A percentile compares a stretch with the other conserved stretches of the same genome.
Conservation (phyloP, 2,329 filamentous ascomycete species). For the Colletotrichum agaves region DNA sequence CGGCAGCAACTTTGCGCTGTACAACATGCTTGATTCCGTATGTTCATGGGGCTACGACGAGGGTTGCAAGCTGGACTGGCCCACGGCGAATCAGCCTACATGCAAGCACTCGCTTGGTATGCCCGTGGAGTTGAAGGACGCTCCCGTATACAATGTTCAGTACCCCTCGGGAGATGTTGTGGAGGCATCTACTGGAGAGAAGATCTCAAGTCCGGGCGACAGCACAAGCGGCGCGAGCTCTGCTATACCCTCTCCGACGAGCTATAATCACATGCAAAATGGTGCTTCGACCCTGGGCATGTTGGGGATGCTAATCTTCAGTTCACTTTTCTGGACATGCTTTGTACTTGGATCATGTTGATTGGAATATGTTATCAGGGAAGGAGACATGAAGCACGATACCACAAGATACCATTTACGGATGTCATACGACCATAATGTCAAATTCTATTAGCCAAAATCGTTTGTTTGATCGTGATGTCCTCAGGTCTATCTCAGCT, state of each 20-base stretch:
- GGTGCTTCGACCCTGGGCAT: conserved; percentile 1
- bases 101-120: conserved; percentile 56
- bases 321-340: conserved; percentile 25
- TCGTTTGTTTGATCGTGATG: no score
- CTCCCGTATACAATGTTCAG: conserved; percentile 58
- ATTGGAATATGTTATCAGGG: background rate
- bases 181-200: conserved; percentile 43
- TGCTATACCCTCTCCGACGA: conserved; percentile 10
- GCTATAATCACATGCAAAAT: background rate
- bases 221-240: conserved; percentile 17
- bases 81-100: conserved; percentile 55
- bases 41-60: conserved; percentile 60
- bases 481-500: no score
- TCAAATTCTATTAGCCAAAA: conserved; percentile 6
- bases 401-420: conserved; percentile 31
- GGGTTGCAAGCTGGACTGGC: conserved; percentile 56
- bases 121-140: conserved; percentile 46
- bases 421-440: conserved; percentile 32
- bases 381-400: background rate
- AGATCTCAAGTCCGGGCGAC: conserved; percentile 9
- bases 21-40: conserved; percentile 62
- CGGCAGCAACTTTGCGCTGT: conserved; percentile 58
- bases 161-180: conserved; percentile 58
- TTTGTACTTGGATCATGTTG: conserved; percentile 15
- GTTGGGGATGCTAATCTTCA: background rate